These are phyloP conservation scores for Pythium sukuiense DNA, from an alignment of 352 stramenopile species.

Conservation along the genomic window DNA sequence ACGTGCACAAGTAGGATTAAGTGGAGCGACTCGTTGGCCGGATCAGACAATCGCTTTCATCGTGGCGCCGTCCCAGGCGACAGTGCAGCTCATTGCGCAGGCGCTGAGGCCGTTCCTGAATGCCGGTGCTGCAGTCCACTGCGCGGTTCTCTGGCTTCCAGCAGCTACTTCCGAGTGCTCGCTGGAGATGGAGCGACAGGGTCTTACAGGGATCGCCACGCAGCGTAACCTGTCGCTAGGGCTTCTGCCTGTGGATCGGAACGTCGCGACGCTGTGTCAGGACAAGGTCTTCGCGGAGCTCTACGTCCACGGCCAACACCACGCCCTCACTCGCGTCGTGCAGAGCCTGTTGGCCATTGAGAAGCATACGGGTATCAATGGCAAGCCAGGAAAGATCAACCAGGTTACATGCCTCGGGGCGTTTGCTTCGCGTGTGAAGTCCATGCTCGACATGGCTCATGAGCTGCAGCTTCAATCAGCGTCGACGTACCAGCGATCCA, in stretches of 20 bases:
- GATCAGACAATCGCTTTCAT: conserved; percentile 51
- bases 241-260: conserved; percentile 56
- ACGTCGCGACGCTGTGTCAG: conserved; percentile 59
- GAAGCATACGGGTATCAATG: conserved; percentile 27
- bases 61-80: conserved; percentile 46
- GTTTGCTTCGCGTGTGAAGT: conserved; percentile 56
- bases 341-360: conserved; percentile 66
- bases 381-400: conserved; percentile 17
- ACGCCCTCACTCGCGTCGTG: conserved; percentile 59
- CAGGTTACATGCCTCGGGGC: conserved; percentile 52
- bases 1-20: conserved; percentile 41
- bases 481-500: background rate
- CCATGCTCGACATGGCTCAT: conserved; percentile 61
- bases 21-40: conserved; percentile 9
- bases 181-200: conserved; percentile 78
- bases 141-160: conserved; percentile 63
- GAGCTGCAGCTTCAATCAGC: conserved; percentile 17
- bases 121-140: conserved; percentile 21
- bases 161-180: conserved; percentile 51
- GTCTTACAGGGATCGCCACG: conserved; percentile 47
- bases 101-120: conserved; percentile 33
- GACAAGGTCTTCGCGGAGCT: conserved; percentile 69
- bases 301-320: conserved; percentile 64
- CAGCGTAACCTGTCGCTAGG: conserved; percentile 59
- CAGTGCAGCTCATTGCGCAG: conserved; percentile 46